Evolutionary conservation across 352 stramenopile species (phyloP), one percentile per base, ranked within the genome.

Genomic region (Phytophthora uliginosa): DNA sequence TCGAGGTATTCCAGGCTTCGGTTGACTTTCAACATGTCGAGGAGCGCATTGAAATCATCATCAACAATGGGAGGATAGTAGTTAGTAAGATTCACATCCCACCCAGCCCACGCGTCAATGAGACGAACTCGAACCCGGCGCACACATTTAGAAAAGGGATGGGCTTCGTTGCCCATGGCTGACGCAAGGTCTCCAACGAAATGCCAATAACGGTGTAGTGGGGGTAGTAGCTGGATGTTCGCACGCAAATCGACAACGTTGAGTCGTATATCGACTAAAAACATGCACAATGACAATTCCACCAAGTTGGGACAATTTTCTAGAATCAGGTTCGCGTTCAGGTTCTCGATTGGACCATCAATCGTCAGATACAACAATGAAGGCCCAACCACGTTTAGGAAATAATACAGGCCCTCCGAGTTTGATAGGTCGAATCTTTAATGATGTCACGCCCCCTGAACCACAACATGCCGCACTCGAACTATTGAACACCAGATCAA

Each of bases 1-100:
- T 50, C 42, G 42, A 50, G 42, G 42, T 50, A 50, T 50, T 50
- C 42, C 42, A 50, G 42, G 42, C 42, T 50, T 50, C 42, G 42
- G 42, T 50, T 50, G 18, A 50, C 42, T n/a, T 50, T 50, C 42
- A 50, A 8, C 42, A 50, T 50, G 15, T 50, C 42, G 18, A 50
- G 42, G 6, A 50, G 17, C 17, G 42, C 42, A 12, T n/a, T n/a
- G 38, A 47, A 47, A 20, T 42, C 34, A 15, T 15, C 34, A 42
- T 42, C 34, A 10, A 22, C 15, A n/a, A 48, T n/a, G 8, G 40
- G 40, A 48, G 40, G 40, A 22, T 48, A 48, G 17, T 48, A 48
- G 40, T n/a, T n/a, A 6, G 9, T 0, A n/a, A 10, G 17, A 48
- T 18, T 0, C 13, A 22, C 13, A 48, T 48, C 42, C 42, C 42